Evolutionary conservation across 1,284 basidiomycete species (phyloP).

Genomic region (Xanthoconium separans): DNA sequence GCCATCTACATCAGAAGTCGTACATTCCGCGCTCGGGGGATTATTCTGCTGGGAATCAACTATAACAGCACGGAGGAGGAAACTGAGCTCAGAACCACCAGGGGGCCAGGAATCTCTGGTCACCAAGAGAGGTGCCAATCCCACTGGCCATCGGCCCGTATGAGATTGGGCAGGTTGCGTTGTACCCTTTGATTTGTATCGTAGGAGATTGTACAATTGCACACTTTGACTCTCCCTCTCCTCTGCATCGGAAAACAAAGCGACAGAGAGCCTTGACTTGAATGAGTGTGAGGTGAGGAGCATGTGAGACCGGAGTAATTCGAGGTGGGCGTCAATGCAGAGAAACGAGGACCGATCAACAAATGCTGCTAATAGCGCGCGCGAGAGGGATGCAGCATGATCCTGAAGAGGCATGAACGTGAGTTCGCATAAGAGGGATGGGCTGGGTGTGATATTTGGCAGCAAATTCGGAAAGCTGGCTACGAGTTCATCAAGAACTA

Average conservation of each 20-base stretch:
- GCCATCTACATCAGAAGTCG: constrained; percentile 18
- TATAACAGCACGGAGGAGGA: constrained; percentile 76
- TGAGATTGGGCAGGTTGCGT: constrained; percentile 7
- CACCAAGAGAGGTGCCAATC: constrained; percentile 68
- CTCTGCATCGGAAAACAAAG: constrained; percentile 68
- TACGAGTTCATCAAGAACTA: constrained; percentile 48
- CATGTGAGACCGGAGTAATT: constrained; percentile 67
- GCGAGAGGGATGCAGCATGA: constrained; percentile 60
- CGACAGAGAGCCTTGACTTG: constrained; percentile 57
- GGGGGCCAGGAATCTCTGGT: constrained; percentile 81
- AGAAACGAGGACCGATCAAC: constrained; percentile 53
- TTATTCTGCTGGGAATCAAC: constrained; percentile 62
- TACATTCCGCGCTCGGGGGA: constrained; percentile 3
- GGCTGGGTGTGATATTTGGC: constrained; percentile 62
- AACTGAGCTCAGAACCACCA: constrained; percentile 78
- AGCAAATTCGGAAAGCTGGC: constrained; percentile 53
- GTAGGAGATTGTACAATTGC: constrained; percentile 36
- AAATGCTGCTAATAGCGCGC: constrained; percentile 58
- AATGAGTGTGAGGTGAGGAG: constrained; percentile 66
- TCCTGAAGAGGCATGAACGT: constrained; percentile 56
- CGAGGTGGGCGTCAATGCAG: constrained; percentile 60
- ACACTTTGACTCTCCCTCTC: constrained; percentile 41
- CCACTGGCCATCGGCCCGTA: constrained; percentile 59
- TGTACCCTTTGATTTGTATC: constrained; percentile 29
- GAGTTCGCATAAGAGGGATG: constrained; percentile 55